These are phyloP conservation scores for Astraeus odoratus DNA, from an alignment of 768 basidiomycete species.

Conservation along the genomic window DNA sequence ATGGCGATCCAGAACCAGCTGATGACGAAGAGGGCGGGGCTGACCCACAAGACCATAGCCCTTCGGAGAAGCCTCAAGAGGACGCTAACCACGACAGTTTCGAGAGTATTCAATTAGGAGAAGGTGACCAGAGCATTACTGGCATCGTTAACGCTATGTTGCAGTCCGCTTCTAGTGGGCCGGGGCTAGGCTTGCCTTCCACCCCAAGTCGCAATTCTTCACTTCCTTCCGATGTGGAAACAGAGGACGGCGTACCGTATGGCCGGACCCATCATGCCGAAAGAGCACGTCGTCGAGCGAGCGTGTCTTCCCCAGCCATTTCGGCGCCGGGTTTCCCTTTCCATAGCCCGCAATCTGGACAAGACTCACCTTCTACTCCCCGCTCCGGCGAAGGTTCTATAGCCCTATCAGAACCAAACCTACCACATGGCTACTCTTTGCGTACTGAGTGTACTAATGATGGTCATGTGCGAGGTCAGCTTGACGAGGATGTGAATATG, in stretches of 20 bases:
- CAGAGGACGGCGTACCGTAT: conserved; percentile 57
- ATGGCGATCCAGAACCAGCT: conserved; percentile 13
- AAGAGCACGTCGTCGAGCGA: conserved; percentile 32
- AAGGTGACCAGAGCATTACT: conserved; percentile 50
- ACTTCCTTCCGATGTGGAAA: conserved; percentile 49
- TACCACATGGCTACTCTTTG: conserved; percentile 33
- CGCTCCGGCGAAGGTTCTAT: conserved; percentile 18
- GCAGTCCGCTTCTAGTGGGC: conserved; percentile 22
- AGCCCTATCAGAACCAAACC: conserved; percentile 8
- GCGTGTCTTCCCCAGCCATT: conserved; percentile 25
- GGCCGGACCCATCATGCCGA: conserved; percentile 59
- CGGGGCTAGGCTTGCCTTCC: conserved; percentile 22
- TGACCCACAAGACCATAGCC: conserved; percentile 10
- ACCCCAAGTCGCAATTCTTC: conserved; percentile 31
- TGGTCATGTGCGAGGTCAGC: conserved; percentile 20
- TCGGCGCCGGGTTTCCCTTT: conserved; percentile 33
- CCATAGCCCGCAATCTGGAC: conserved; percentile 9
- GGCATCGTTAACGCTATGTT: conserved; percentile 71
- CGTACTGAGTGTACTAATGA: conserved; percentile 31
- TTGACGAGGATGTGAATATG: conserved; percentile 36
- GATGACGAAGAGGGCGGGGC: conserved; percentile 9
- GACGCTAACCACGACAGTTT: conserved; percentile 21
- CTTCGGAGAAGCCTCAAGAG: background rate
- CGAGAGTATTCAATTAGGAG: conserved; percentile 39
- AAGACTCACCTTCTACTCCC: conserved; percentile 17